These are phyloP conservation scores for Sarocladium brachiariae DNA, from an alignment of 2,329 filamentous ascomycete species.

Conservation along the genomic window DNA sequence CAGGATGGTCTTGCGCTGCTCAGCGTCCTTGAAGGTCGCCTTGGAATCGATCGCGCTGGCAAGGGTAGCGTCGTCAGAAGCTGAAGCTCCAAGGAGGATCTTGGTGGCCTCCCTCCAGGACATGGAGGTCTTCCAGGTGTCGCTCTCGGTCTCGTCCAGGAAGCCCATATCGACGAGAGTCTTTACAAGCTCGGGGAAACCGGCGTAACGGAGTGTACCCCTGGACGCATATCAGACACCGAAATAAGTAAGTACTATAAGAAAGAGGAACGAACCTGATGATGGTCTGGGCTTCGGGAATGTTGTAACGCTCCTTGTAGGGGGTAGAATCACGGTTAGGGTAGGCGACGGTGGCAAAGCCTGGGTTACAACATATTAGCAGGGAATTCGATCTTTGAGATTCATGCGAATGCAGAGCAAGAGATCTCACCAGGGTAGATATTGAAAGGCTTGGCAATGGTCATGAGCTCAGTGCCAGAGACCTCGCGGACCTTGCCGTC, in stretches of 20 bases:
- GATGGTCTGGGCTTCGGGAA: slow-evolving; percentile 87
- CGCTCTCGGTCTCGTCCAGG: slow-evolving; percentile 62
- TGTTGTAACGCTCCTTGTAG: slow-evolving; percentile 84
- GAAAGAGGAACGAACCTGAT: slow-evolving; percentile 45
- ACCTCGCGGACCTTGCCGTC: slow-evolving; percentile 69
- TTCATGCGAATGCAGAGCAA: background rate
- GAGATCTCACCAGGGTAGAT: slow-evolving; percentile 57
- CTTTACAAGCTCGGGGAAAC: slow-evolving; percentile 87
- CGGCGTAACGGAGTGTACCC: slow-evolving; percentile 66
- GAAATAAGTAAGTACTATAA: too few relatives aligned
- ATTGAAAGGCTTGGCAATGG: slow-evolving; percentile 77
- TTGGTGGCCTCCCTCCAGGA: slow-evolving; percentile 82
- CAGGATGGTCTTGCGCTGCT: slow-evolving; percentile 64
- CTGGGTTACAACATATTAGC: slow-evolving; percentile 22
- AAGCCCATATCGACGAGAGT: slow-evolving; percentile 86
- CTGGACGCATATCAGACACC: background rate
- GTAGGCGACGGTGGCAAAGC: slow-evolving; percentile 86
- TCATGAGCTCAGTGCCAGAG: slow-evolving; percentile 66
- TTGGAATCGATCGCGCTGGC: slow-evolving; percentile 67
- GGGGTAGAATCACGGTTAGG: slow-evolving; percentile 84
- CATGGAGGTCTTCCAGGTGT: slow-evolving; percentile 59
- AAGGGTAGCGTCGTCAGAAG: slow-evolving; percentile 62
- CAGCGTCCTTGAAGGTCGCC: slow-evolving; percentile 61
- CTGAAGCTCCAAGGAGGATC: slow-evolving; percentile 64
- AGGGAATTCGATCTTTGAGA: background rate